These are phyloP conservation scores for Botrytis porri DNA, from an alignment of 2,329 filamentous ascomycete species.

Conservation along the genomic window DNA sequence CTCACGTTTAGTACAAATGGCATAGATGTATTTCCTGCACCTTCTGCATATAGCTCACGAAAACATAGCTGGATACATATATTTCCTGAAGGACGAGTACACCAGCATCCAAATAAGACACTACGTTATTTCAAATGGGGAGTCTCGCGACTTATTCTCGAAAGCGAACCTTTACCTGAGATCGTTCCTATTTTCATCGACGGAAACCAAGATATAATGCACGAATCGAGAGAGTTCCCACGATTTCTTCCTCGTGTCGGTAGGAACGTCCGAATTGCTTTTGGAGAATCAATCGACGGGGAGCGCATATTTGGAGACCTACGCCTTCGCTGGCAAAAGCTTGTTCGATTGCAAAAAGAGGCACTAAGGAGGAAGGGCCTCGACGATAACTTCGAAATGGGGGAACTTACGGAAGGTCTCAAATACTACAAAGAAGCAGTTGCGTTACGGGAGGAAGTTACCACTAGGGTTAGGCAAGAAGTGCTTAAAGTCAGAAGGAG, in stretches of 20 bases:
- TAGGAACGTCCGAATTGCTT: slow-evolving; percentile 68
- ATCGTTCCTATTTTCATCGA: slow-evolving; percentile 94
- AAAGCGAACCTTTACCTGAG: slow-evolving; percentile 81
- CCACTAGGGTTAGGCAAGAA: slow-evolving; percentile 71
- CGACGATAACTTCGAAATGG: slow-evolving; percentile 44
- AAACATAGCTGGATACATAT: slow-evolving; percentile 87
- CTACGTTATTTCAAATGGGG: slow-evolving; percentile 99
- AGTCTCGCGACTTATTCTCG: slow-evolving; percentile 83
- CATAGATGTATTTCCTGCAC: slow-evolving; percentile 63
- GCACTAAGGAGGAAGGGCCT: slow-evolving; percentile 39
- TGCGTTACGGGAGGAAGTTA: slow-evolving; percentile 74
- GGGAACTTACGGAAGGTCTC: slow-evolving; percentile 62
- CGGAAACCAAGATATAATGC: slow-evolving; percentile 84
- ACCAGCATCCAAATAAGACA: slow-evolving; percentile 74
- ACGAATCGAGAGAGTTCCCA: slow-evolving; percentile 75
- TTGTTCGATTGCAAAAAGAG: slow-evolving; percentile 54
- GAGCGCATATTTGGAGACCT: slow-evolving; percentile 76
- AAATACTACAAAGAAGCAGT: slow-evolving; percentile 72
- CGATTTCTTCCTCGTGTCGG: slow-evolving; percentile 75
- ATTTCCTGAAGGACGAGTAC: slow-evolving; percentile 92
- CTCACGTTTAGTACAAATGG: slow-evolving; percentile 64
- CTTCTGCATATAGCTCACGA: slow-evolving; percentile 67
- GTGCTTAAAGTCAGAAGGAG: slow-evolving; percentile 73
- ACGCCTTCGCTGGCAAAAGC: slow-evolving; percentile 67
- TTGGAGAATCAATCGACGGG: slow-evolving; percentile 74